These are phyloP conservation scores for Saccharomycopsis guyanensis DNA, from an alignment of 805 yeast genomes.

Conservation along the genomic window DNA sequence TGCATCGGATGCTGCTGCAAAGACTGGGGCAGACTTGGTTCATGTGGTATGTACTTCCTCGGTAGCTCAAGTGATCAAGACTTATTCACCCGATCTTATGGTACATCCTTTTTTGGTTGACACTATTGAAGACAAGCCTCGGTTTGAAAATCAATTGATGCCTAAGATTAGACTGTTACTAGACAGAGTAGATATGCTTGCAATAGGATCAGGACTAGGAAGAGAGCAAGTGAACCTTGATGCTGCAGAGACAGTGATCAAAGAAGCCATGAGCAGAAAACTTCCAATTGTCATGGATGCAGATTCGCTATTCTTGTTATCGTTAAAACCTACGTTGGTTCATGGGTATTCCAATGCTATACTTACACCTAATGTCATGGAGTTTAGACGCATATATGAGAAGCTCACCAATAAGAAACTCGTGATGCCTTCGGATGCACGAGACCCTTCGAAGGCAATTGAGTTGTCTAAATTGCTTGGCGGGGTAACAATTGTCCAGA, in stretches of 20 bases:
- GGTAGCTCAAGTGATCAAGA: slow-evolving; percentile 77
- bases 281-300: slow-evolving; percentile 85
- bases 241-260: slow-evolving; percentile 49
- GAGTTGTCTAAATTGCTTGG: slow-evolving; percentile 44
- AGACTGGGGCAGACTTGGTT: slow-evolving; percentile 81
- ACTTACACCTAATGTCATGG: slow-evolving; percentile 85
- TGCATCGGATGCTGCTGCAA: slow-evolving; percentile 75
- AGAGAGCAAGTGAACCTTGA: slow-evolving; percentile 63
- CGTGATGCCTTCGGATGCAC: slow-evolving; percentile 4
- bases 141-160: slow-evolving; percentile 39
- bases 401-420: slow-evolving; percentile 21
- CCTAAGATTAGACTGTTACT: slow-evolving; percentile 51
- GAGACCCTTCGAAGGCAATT: slow-evolving; percentile 24
- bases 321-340: slow-evolving; percentile 47
- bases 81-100: slow-evolving; percentile 90
- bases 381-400: slow-evolving; percentile 57
- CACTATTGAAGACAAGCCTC: slow-evolving; percentile 26
- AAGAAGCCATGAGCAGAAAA: slow-evolving; percentile 44
- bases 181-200: slow-evolving; percentile 67
- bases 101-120: slow-evolving; percentile 79
- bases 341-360: slow-evolving; percentile 53
- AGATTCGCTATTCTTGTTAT: slow-evolving; percentile 69
- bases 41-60: slow-evolving; percentile 79
- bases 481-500: slow-evolving; percentile 58
- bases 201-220: slow-evolving; percentile 93